phyloP scores from a whole-genome alignment of 2,329 filamentous ascomycete species.

The Botrytis fabae region DNA sequence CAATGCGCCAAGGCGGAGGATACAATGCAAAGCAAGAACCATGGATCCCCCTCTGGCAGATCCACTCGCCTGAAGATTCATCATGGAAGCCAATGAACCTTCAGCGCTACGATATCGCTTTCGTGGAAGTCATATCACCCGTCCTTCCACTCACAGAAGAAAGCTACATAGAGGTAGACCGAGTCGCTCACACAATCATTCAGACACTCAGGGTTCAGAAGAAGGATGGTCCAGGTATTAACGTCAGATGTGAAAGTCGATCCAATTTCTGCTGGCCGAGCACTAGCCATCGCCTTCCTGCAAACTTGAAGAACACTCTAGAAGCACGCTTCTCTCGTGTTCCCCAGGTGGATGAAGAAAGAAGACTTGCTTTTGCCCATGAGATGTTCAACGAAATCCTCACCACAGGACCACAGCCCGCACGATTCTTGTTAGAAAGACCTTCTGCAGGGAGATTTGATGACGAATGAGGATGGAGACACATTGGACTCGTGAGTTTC shows the following conservation, averaged over 20 bases:
- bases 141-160: background rate
- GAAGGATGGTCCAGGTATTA: background rate
- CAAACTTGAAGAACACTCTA: background rate
- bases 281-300: background rate
- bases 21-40: too few relatives aligned
- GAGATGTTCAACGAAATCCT: background rate
- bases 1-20: background rate
- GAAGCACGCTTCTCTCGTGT: background rate
- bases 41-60: constrained; percentile 3
- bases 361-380: too few relatives aligned
- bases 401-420: background rate
- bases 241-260: background rate
- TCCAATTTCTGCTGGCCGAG: background rate
- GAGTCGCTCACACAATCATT: background rate
- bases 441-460: background rate
- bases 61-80: background rate
- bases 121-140: background rate
- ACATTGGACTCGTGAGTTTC: background rate
- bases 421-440: background rate
- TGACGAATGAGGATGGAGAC: background rate
- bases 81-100: background rate
- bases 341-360: background rate
- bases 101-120: background rate
- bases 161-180: background rate
- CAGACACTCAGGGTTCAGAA: background rate